phyloP scores from a whole-genome alignment of 805 yeast genomes.

The Sungouiozyma ichnusensis region DNA sequence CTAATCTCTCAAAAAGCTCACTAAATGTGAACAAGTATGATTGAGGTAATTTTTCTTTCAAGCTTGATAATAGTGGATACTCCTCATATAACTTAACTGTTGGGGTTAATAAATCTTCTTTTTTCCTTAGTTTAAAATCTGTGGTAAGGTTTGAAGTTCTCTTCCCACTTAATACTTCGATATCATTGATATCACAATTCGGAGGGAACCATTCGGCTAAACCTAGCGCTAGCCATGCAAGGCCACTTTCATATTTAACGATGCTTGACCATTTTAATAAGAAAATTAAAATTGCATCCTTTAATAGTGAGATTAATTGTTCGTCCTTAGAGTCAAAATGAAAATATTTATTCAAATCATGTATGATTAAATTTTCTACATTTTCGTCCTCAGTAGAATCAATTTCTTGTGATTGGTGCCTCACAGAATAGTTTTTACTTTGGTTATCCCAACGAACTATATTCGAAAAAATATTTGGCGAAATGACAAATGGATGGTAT shows the following conservation, averaged over 20 bases:
- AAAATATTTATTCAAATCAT: constrained; percentile 54
- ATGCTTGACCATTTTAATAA: constrained; percentile 68
- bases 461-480: constrained; percentile 64
- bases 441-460: constrained; percentile 21
- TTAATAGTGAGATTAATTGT: constrained; percentile 41
- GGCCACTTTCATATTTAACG: constrained; percentile 68
- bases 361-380: constrained; percentile 33
- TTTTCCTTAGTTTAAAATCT: not conserved
- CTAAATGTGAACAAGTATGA: constrained; percentile 41
- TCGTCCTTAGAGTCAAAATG: constrained; percentile 34
- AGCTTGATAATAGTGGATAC: constrained; percentile 20
- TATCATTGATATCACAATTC: constrained; percentile 39
- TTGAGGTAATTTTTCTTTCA: constrained; percentile 14
- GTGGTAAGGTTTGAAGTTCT: constrained; percentile 9
- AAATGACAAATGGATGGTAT: constrained; percentile 74
- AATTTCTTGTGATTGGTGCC: constrained; percentile 1
- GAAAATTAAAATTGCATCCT: constrained; percentile 53
- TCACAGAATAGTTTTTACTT: constrained; percentile 8
- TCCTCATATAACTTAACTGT: constrained; percentile 16
- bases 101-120: not conserved
- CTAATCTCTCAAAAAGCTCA: constrained; percentile 64
- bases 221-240: constrained; percentile 82
- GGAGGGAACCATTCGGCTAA: constrained; percentile 79
- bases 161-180: constrained; percentile 19
- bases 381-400: constrained; percentile 11